phyloP scores from a whole-genome alignment of 495 filamentous ascomycete species.

The Lasiosphaeris hirsuta region DNA sequence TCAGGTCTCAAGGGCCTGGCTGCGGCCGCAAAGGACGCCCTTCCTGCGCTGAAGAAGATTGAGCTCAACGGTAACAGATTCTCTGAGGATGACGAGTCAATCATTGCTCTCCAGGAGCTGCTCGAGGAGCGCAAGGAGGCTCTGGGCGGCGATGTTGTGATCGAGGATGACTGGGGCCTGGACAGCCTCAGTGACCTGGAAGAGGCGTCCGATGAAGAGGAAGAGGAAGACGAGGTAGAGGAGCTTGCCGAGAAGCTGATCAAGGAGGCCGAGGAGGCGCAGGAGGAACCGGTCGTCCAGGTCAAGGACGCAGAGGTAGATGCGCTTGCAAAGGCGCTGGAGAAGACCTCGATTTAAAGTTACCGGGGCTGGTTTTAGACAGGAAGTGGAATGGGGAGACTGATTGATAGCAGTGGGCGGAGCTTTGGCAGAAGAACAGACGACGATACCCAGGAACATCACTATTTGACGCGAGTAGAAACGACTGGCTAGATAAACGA shows the following conservation, averaged over 20 bases:
- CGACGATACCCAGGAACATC: slow-evolving; percentile 30
- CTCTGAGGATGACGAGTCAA: slow-evolving; percentile 71
- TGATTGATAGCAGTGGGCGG: slow-evolving; percentile 3
- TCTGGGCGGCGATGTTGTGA: slow-evolving; percentile 53
- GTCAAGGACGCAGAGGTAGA: slow-evolving; percentile 77
- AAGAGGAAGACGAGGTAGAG: slow-evolving; percentile 52
- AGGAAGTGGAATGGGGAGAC: background rate
- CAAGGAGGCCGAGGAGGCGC: slow-evolving; percentile 68
- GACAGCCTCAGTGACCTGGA: slow-evolving; percentile 83
- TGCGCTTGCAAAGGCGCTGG: slow-evolving; percentile 68
- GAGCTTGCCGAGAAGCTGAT: slow-evolving; percentile 61
- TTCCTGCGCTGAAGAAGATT: slow-evolving; percentile 74
- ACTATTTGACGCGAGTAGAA: slow-evolving; percentile 16
- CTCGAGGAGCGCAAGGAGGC: slow-evolving; percentile 60
- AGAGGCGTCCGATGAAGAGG: slow-evolving; percentile 70
- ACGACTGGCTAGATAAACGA: background rate
- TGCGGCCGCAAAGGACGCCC: slow-evolving; percentile 56
- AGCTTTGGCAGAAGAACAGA: slow-evolving; percentile 14
- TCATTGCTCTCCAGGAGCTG: slow-evolving; percentile 47
- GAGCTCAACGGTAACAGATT: slow-evolving; percentile 98
- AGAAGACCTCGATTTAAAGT: slow-evolving; percentile 55
- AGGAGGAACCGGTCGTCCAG: slow-evolving; percentile 69
- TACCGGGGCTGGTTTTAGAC: background rate
- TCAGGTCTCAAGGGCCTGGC: slow-evolving; percentile 67
- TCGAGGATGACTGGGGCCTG: slow-evolving; percentile 74